Evolutionary conservation across 352 stramenopile genomes (phyloP), one percentile per base, ranked within the genome.

Genomic region (Phytophthora cryptogea): DNA sequence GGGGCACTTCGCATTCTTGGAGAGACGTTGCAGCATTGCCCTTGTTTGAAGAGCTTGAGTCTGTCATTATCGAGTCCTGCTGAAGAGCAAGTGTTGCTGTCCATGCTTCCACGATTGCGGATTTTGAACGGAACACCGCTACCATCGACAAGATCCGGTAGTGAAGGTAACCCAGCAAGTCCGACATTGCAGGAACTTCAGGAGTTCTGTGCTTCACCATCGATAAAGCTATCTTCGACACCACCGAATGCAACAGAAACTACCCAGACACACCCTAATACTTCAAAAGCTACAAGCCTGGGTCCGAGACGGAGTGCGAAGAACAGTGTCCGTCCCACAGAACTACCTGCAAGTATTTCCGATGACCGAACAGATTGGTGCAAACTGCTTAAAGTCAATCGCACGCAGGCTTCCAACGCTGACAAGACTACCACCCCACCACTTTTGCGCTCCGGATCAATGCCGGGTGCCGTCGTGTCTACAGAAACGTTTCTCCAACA

Each of bases 301-400:
- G 49, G 10, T 17, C 39, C 56, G 17, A 49, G 42, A 54, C 31
- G 46, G 3, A 67, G 27, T 40, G 32, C 35, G 35, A 71, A 57
- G n/a, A 84, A 54, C 44, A 87, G 77, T 14, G 63, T 83, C 9
- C 60, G 74, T 11, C 77, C 80, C 0, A 84, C 66, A 0, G 77
- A 87, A 23, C 51, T 64, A 6, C 80, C 74, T 1, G 56, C 73
- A 17, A 80, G 61, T 30, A 87, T 87, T 58, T 80, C 77, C 13
- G 80, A 89, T 26, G 80, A 89, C 20, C 66, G 65, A 4, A 89
- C 80, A 1, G 80, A 89, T 53, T 89, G 80, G 80, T 66, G 65
- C 35, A 89, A 89, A 28, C 45, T 87, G 33, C 69, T 89, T 10
- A 89, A 89, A 46, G 59, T 75, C 2, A 64, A 55, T 44, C 45